Base-by-base conservation (phyloP, 2,329 filamentous ascomycete species). In the Alternaria ventricosa region DNA sequence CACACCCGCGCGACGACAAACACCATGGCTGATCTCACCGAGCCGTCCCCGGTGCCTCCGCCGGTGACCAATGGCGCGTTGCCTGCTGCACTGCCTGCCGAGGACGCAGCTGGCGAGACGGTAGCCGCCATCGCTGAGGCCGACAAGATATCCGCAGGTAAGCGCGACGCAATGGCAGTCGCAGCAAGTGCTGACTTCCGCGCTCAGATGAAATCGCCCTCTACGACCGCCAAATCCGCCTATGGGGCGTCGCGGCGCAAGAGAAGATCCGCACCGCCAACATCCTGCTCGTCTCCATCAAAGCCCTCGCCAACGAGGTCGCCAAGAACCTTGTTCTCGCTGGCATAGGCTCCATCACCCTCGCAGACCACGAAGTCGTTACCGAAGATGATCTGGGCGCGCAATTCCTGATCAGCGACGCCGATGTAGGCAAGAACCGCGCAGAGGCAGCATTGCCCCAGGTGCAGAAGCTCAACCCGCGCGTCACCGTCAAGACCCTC, bases 261-360 rank as follows among this genome's bases (percentile, higher is more conserved):
- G 92, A 97, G 78, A 87, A 87, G 86, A 94, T 99, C 61, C 93
- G 95, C 72, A 92, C 88, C 63, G 93, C 96, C 63, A 94, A 94
- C 75, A 91, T 99, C 71, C 89, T 98, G 49, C 88, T 99, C 66
- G 90, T 99, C 70, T 94, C 90, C 28, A 89, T 97, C 79, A 92
- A 92, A 76, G 94, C 92, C 1, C 87, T 99, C 15, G 94, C 92
- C 61, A 96, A 95, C 78, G 96, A 99, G 82, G 91, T 98, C 58
- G 94, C 96, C 67, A 99, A 99, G 84, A 99, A 98, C 78, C 89
- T 99, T 22, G 95, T 97, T 18, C 88, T 99, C 3, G 94, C 96
- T 22, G 96, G 96, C 63, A 92, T 99, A 73, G 92, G 92, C 61
- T 95, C 93, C 30, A 86, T 99, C 65, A 98, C 95, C 15, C 89